Evolutionary conservation across 306 rosid genomes (phyloP), one percentile per base, ranked within the genome.

Genomic region (Gastrolobium bilobum): DNA sequence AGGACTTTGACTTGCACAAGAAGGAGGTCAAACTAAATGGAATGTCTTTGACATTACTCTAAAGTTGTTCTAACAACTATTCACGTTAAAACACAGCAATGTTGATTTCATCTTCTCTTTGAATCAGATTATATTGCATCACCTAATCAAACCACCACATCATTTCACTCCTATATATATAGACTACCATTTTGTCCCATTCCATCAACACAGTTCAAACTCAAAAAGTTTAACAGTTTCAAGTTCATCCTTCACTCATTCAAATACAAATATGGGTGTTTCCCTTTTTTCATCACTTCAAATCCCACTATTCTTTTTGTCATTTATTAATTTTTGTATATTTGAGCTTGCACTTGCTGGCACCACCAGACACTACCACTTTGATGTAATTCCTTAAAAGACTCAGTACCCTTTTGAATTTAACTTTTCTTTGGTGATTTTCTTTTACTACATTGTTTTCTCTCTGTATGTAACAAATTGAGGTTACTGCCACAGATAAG

Each of bases 11-110:
- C 89, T 89, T 87, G 44, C 52, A 72, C 11, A 81, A 76, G 70
- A 89, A 89, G 91, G 77, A 87, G 81, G 68, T 75, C 53, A 81
- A 75, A 68, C 33, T 33, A 75, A 84, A 43, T 84, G 68, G 88
- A 76, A 58, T 91, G 90, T 73, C 96, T 91, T 89, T 67, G 88
- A 91, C 84, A 86, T 78, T 82, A 91, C 90, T 89, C 90, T 81
- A 50, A 61, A 87, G 91, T 84, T 82, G 91, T 86, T 90, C 83
- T 70, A 85, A 90, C 91, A 79, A 85, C 84, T 81, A 34, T 20
- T 47, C 78, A 26, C 29, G 64, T 65, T 75, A 73, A 71, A 79
- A 81, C 30, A 60, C 53, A 65, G 39, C 64, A 57, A 75, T 42
- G 38, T 38, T 78, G 51, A 42, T 58, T 47, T 72, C 31, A 53